Conservation (phyloP, 2,329 filamentous ascomycete genomes). For the Clonostachys sp. region DNA sequence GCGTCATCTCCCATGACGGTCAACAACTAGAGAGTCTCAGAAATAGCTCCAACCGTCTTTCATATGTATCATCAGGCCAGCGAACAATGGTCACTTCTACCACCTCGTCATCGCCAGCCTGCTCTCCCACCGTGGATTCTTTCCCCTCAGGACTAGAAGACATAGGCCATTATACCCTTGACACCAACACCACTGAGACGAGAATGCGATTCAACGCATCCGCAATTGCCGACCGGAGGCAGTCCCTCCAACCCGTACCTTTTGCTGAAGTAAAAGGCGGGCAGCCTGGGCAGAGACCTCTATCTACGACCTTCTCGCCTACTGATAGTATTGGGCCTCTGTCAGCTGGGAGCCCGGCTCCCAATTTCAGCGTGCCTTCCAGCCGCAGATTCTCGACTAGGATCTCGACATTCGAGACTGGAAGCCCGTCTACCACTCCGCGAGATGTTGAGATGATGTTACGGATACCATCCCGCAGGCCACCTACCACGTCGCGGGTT, state of each 20-base stretch:
- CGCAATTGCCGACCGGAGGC: slow-evolving; percentile 43
- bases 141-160: slow-evolving; percentile 22
- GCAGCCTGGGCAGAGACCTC: background rate
- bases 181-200: slow-evolving; percentile 22
- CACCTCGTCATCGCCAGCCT: slow-evolving; percentile 50
- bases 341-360: slow-evolving; percentile 20
- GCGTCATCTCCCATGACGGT: slow-evolving; percentile 53
- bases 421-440: background rate
- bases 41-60: slow-evolving; percentile 52
- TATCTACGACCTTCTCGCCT: background rate
- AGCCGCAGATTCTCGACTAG: slow-evolving; percentile 36
- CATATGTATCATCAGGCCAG: slow-evolving; percentile 56
- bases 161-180: slow-evolving; percentile 10
- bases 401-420: background rate
- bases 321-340: background rate
- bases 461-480: slow-evolving; percentile 18
- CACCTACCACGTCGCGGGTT: slow-evolving; percentile 40
- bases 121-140: slow-evolving; percentile 49
- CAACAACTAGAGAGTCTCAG: slow-evolving; percentile 52
- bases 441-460: background rate
- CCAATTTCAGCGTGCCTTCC: slow-evolving; percentile 50
- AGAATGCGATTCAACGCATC: slow-evolving; percentile 46
- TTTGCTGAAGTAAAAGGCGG: slow-evolving; percentile 26
- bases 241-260: slow-evolving; percentile 43
- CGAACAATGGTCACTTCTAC: slow-evolving; percentile 53